These are phyloP conservation scores for Backusella liffmaniae DNA, from an alignment of 192 early-diverging fungal species.

Conservation along the genomic window DNA sequence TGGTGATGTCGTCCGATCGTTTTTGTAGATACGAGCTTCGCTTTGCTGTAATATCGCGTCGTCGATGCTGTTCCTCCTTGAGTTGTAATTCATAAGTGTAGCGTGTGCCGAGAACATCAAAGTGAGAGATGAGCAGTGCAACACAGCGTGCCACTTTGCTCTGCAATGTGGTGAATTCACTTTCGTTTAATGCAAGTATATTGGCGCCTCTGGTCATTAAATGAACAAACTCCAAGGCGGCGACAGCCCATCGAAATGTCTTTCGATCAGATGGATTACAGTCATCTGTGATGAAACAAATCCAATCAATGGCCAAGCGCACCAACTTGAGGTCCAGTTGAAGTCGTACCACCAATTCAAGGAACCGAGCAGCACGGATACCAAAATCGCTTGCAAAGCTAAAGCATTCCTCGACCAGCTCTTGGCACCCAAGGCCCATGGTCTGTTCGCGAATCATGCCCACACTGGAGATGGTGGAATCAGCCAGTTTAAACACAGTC, in stretches of 20 bases:
- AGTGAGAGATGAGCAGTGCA: constrained; percentile 76
- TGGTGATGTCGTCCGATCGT: constrained; percentile 21
- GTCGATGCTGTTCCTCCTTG: constrained; percentile 28
- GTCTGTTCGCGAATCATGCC: constrained; percentile 51
- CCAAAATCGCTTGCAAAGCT: constrained; percentile 73
- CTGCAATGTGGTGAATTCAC: constrained; percentile 70
- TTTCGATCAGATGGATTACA: constrained; percentile 76
- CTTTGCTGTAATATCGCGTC: constrained; percentile 27
- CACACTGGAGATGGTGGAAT: constrained; percentile 55
- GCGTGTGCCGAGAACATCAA: constrained; percentile 72
- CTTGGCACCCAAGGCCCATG: constrained; percentile 47
- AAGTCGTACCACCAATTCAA: constrained; percentile 56
- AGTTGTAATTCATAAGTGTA: constrained; percentile 40
- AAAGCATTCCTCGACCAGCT: constrained; percentile 69
- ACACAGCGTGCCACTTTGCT: constrained; percentile 76
- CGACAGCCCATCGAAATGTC: constrained; percentile 82
- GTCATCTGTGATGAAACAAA: constrained; percentile 82
- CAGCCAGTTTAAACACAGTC: constrained; percentile 52
- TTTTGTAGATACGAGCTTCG: constrained; percentile 20
- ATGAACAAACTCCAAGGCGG: constrained; percentile 83
- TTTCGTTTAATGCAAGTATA: constrained; percentile 64
- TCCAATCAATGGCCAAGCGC: constrained; percentile 82
- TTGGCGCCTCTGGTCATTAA: constrained; percentile 71
- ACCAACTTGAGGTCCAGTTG: constrained; percentile 67
- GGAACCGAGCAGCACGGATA: constrained; percentile 52